Conservation (phyloP, 2,329 filamentous ascomycete species). For the Trichothecium roseum region DNA sequence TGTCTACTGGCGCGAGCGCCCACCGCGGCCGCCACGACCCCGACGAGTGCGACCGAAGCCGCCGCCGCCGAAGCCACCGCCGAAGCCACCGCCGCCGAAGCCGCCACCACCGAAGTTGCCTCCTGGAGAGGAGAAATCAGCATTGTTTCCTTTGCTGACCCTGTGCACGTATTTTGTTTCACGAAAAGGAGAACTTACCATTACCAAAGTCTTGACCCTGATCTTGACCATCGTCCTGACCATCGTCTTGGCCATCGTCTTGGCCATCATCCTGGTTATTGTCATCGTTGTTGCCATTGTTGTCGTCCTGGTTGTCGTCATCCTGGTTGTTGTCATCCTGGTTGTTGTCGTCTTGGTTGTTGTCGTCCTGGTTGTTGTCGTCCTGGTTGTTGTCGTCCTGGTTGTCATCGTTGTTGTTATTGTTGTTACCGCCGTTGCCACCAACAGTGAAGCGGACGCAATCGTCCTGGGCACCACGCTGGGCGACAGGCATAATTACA, state of each 20-base stretch:
- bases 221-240: conserved; percentile 1
- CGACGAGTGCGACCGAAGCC: conserved; percentile 4
- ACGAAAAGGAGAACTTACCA: conserved; percentile 8
- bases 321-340: conserved; percentile 6
- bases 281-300: conserved; percentile 2
- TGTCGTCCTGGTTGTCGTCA: conserved; percentile 3
- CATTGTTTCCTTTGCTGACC: conserved; percentile 1
- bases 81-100: conserved; percentile 4
- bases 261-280: conserved; percentile 7
- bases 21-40: conserved; percentile 8
- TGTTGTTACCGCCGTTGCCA: conserved; percentile 13
- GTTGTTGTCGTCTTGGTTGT: conserved; percentile 5
- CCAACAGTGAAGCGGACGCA: conserved; percentile 49
- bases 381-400: conserved; percentile 7
- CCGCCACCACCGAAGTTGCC: conserved; percentile 1
- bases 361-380: conserved; percentile 2
- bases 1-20: background rate
- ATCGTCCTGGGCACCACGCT: conserved; percentile 57
- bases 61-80: conserved; percentile 2
- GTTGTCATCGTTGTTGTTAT: conserved; percentile 6
- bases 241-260: conserved; percentile 1
- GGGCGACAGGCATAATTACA: conserved; percentile 55
- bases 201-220: conserved; percentile 8
- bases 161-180: background rate
- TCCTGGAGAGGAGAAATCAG: too few relatives aligned